Evolutionary conservation across 1,139 yeast species (phyloP), one percentile per base, ranked within the genome.

Genomic region (Geotrichum australiense): DNA sequence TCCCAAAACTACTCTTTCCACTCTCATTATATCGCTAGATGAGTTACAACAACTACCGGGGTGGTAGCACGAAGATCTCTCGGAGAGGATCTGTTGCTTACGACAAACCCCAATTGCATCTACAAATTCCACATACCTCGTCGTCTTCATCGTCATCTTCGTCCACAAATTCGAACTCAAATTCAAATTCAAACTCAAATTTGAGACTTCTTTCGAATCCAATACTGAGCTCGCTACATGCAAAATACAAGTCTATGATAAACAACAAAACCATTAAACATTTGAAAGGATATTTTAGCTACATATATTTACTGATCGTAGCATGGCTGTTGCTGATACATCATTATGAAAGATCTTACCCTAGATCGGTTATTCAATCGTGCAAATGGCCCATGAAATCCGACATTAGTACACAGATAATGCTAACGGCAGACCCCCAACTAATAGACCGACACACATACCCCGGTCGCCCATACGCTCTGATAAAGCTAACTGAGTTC

Each of bases 391-490:
- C 61, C 2, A 57, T 59, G 0, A 78, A 87, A 85, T 85, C 79
- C 48, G 41, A 56, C 2, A 46, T 34, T 11, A 47, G 52, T 3
- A 79, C 80, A 51, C 71, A 80, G 39, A 67, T 89, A 2, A 80
- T 83, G 0, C 59, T 91, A 14, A 69, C 85, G 35, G 97, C 96
- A 0, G 98, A 91, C 58, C 97, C 97, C 0, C 97, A 91, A 58
- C 70, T 91, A 30, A 82, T 89, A 51, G 97, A 91, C 56, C 78
- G 70, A 37, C 74, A 80, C 56, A 78, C 91, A 0, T 74, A 74
- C 50, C 71, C 71, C 1, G 61, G 64, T 5, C 58, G 73, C 7
- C 55, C 58, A 14, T 27, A 50, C 28, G 30, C 54, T n/a, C 47
- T 64, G 7, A 47, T 63, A 43, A 39, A 52, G 28, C 39, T 68